phyloP scores from a whole-genome alignment of 805 yeast genomes.

The Cyberlindnera veronae region DNA sequence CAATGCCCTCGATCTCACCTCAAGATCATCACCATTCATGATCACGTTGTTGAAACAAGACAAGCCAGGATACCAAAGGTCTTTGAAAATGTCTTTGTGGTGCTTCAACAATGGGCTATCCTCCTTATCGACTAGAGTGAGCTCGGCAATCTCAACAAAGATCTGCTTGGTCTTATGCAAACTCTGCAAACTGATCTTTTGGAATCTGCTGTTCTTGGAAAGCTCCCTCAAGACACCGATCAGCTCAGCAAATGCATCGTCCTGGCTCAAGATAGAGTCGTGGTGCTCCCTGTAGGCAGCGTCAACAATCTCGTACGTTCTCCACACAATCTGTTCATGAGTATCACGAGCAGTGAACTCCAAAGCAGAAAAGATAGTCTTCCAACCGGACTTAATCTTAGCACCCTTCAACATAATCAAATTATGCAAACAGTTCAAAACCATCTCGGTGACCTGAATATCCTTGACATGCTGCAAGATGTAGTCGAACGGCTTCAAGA shows the following conservation, averaged over 20 bases:
- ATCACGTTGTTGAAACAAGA: constrained; percentile 83
- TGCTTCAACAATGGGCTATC: constrained; percentile 25
- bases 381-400: constrained; percentile 91
- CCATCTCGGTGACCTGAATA: constrained; percentile 78
- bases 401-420: constrained; percentile 74
- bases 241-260: constrained; percentile 55
- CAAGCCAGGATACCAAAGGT: constrained; percentile 84
- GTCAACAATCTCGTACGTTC: constrained; percentile 60
- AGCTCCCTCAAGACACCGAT: constrained; percentile 75
- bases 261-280: constrained; percentile 63
- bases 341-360: constrained; percentile 65
- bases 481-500: constrained; percentile 84
- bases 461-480: constrained; percentile 66
- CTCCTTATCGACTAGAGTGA: constrained; percentile 30
- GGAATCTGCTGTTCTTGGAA: constrained; percentile 81
- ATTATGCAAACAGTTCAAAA: constrained; percentile 82
- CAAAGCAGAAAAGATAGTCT: constrained; percentile 76
- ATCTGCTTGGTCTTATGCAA: constrained; percentile 67
- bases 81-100: constrained; percentile 43
- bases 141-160: constrained; percentile 53
- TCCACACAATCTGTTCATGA: constrained; percentile 55
- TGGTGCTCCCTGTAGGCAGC: constrained; percentile 60
- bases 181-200: constrained; percentile 75
- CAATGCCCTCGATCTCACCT: constrained; percentile 86
- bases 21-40: constrained; percentile 91